Conservation (phyloP, 2,329 filamentous ascomycete genomes). For the Mycogone perniciosa region DNA sequence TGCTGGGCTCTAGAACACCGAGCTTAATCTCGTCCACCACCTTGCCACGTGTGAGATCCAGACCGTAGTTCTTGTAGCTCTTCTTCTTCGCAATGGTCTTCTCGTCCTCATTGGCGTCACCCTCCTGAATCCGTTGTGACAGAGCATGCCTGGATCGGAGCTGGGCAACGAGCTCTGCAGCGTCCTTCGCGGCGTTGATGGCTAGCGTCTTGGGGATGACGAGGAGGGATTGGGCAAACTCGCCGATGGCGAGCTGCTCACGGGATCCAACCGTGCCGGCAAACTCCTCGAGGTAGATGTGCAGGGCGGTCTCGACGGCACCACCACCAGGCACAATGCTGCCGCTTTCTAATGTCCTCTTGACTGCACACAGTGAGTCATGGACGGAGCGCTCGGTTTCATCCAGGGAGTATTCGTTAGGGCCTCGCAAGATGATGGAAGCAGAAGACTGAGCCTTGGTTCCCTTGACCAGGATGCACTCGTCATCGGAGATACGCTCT, state of each 20-base stretch:
- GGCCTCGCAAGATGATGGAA: slow-evolving; percentile 89
- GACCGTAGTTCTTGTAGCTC: slow-evolving; percentile 97
- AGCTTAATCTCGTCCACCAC: slow-evolving; percentile 91
- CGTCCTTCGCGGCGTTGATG: slow-evolving; percentile 94
- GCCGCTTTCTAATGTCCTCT: slow-evolving; percentile 93
- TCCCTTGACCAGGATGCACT: slow-evolving; percentile 94
- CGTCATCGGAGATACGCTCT: slow-evolving; percentile 96
- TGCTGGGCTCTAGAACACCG: slow-evolving; percentile 90
- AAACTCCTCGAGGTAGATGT: slow-evolving; percentile 99
- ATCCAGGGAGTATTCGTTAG: slow-evolving; percentile 94
- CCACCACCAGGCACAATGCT: slow-evolving; percentile 95
- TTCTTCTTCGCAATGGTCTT: slow-evolving; percentile 89
- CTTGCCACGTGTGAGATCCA: slow-evolving; percentile 83
- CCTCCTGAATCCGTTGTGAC: slow-evolving; percentile 84
- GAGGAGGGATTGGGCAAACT: slow-evolving; percentile 92
- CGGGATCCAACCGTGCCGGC: slow-evolving; percentile 94
- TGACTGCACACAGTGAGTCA: slow-evolving; percentile 93
- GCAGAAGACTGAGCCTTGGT: slow-evolving; percentile 92
- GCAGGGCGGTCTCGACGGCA: slow-evolving; percentile 95
- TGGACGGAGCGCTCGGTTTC: slow-evolving; percentile 99
- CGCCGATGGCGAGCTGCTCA: slow-evolving; percentile 95
- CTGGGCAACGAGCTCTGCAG: slow-evolving; percentile 90
- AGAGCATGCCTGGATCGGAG: slow-evolving; percentile 90
- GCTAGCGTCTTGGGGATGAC: slow-evolving; percentile 94
- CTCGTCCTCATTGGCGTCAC: slow-evolving; percentile 77